Evolutionary conservation across 2,329 filamentous ascomycete species (phyloP).

Genomic region (Diaporthe destruens): DNA sequence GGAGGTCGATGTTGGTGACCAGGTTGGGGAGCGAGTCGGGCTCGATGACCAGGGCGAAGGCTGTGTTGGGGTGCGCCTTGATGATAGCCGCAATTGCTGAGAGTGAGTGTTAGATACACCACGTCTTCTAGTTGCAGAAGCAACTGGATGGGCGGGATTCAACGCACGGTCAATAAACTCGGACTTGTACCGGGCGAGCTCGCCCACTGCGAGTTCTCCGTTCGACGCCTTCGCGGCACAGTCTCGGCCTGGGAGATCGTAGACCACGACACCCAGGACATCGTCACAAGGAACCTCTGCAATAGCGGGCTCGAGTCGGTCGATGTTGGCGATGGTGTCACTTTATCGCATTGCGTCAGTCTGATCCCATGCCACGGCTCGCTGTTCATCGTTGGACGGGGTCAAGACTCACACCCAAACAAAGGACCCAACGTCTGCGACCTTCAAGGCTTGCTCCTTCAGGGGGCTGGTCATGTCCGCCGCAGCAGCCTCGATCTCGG

Average conservation of each 20-base stretch:
- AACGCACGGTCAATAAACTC: constrained; percentile 33
- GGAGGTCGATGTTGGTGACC: constrained; percentile 50
- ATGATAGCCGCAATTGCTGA: constrained; percentile 43
- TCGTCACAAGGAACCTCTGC: constrained; percentile 33
- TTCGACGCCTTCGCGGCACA: constrained; percentile 20
- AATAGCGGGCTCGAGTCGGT: constrained; percentile 19
- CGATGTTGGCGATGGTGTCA: constrained; percentile 24
- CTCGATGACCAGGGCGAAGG: constrained; percentile 45
- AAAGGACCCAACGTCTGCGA: constrained; percentile 56
- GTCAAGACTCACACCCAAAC: constrained; percentile 52
- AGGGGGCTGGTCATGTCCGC: constrained; percentile 47
- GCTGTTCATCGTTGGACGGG: not conserved
- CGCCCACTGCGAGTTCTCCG: constrained; percentile 23
- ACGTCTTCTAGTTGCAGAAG: not conserved
- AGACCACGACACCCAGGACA: constrained; percentile 37
- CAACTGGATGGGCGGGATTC: not conserved
- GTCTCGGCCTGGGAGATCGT: constrained; percentile 33
- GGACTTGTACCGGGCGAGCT: constrained; percentile 20
- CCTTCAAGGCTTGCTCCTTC: constrained; percentile 44
- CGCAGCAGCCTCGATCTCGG: constrained; percentile 54
- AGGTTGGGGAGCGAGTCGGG: constrained; percentile 53
- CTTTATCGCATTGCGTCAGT: not conserved
- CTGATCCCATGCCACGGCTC: not conserved
- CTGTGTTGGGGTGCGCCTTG: constrained; percentile 11
- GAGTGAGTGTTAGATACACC: not conserved